Conservation (phyloP, 495 filamentous ascomycete species). For the Pseudotulostoma volvatum region DNA sequence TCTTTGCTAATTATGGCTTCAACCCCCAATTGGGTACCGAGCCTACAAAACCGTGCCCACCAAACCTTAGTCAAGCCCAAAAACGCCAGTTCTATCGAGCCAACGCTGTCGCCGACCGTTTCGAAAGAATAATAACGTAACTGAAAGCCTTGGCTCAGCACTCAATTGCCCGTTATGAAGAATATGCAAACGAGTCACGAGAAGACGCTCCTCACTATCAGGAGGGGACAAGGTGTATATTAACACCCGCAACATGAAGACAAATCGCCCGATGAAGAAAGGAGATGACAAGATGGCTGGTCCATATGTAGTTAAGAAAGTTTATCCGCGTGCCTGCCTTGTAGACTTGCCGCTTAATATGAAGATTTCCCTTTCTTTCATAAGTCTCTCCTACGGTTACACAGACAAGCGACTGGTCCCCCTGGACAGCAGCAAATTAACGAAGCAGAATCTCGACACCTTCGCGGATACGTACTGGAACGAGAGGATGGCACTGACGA, state of each 20-base stretch:
- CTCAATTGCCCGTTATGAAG: background rate
- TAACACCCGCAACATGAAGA: background rate
- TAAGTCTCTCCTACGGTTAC: background rate
- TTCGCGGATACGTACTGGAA: background rate
- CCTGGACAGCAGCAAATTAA: background rate
- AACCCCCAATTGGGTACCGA: background rate
- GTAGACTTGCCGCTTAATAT: background rate
- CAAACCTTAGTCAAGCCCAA: background rate
- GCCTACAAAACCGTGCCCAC: background rate
- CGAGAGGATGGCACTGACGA: background rate
- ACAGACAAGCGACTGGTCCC: background rate
- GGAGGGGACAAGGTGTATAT: constrained; percentile 8
- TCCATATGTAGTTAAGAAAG: background rate
- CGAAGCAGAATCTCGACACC: background rate
- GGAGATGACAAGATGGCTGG: background rate
- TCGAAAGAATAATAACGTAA: background rate
- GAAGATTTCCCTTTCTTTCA: background rate
- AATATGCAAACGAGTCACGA: background rate
- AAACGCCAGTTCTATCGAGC: background rate
- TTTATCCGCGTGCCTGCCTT: background rate
- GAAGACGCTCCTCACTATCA: background rate
- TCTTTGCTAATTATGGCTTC: background rate
- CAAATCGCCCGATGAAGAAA: background rate
- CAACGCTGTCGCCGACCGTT: background rate
- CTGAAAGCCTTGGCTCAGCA: background rate